Conservation (phyloP, 2,329 filamentous ascomycete genomes). For the Ophiostoma sp. region DNA sequence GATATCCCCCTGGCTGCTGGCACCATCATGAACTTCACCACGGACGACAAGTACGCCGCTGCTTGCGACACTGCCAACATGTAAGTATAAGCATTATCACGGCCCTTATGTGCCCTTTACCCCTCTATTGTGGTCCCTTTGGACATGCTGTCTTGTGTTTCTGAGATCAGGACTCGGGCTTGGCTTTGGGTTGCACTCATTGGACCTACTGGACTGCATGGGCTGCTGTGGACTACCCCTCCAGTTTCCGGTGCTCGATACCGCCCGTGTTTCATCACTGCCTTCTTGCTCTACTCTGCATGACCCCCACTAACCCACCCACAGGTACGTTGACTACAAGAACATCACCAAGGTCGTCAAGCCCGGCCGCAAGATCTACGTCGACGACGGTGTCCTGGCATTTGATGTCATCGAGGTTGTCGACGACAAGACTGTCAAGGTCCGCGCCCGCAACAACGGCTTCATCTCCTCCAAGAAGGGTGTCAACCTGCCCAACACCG, state of each 20-base stretch:
- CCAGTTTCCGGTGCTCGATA: background rate
- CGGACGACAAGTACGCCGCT: conserved; percentile 85
- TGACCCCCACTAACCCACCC: conserved; percentile 2
- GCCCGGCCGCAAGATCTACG: conserved; percentile 86
- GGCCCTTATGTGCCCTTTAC: conserved; percentile 23
- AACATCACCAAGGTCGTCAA: conserved; percentile 99
- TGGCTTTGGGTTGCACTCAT: background rate
- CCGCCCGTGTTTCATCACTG: background rate
- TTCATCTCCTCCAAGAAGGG: conserved; percentile 99
- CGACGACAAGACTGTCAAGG: conserved; percentile 83
- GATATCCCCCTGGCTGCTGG: conserved; percentile 80
- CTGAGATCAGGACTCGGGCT: background rate
- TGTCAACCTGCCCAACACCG: conserved; percentile 97
- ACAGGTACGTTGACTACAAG: conserved; percentile 96
- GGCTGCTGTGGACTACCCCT: background rate
- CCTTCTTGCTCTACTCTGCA: background rate
- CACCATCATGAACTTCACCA: conserved; percentile 89
- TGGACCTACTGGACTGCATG: background rate
- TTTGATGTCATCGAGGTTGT: conserved; percentile 87
- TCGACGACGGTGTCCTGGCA: conserved; percentile 95
- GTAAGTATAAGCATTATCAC: conserved; percentile 46
- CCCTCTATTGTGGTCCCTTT: background rate
- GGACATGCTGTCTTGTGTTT: background rate
- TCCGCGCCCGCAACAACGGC: conserved; percentile 89
- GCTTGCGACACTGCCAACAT: conserved; percentile 86